Percentiles rank a stretch among this genome's conserved stretches.
These are phyloP conservation scores for Zelopaecilomyces penicillatus DNA, from an alignment of 2,329 filamentous ascomycete species.

Conservation along the genomic window DNA sequence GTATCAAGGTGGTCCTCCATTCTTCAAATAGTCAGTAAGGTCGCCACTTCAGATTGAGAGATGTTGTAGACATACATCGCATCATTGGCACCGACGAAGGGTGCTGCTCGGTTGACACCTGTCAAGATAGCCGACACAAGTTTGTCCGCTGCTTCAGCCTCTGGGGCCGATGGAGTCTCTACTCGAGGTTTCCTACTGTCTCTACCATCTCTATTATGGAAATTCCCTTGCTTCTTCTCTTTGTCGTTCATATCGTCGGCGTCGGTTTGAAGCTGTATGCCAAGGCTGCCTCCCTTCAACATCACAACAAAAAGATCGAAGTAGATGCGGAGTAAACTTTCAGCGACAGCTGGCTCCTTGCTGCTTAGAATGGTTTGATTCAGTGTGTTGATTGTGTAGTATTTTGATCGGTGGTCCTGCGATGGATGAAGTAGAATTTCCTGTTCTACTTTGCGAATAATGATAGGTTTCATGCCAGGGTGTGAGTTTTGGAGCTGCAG, in stretches of 20 bases:
- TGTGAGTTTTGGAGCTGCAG: constrained; percentile 83
- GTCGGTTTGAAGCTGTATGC: constrained; percentile 36
- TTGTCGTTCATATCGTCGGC: constrained; percentile 23
- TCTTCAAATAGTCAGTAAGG: constrained; percentile 28
- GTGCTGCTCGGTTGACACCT: constrained; percentile 91
- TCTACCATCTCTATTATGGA: constrained; percentile 5
- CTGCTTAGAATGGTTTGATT: constrained; percentile 91
- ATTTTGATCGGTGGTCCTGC: constrained; percentile 81
- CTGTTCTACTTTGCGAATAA: constrained; percentile 76
- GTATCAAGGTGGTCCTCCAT: constrained; percentile 88
- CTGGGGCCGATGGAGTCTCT: constrained; percentile 40
- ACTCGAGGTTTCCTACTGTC: constrained; percentile 16
- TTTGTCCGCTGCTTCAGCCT: constrained; percentile 69
- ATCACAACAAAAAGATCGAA: constrained; percentile 81
- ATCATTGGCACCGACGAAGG: constrained; percentile 77
- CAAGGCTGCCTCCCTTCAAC: constrained; percentile 51
- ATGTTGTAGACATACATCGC: constrained; percentile 47
- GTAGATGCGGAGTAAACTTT: constrained; percentile 79
- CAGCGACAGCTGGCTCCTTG: constrained; percentile 74
- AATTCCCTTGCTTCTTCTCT: constrained; percentile 14
- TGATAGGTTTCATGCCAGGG: constrained; percentile 85
- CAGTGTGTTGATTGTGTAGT: constrained; percentile 91
- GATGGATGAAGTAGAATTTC: constrained; percentile 82
- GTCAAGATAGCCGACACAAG: constrained; percentile 85
- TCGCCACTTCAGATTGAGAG: neutral